Evolutionary conservation across 139 green algal species (phyloP), one percentile per base, ranked within the genome.

Genomic region (Chlorella sp.): DNA sequence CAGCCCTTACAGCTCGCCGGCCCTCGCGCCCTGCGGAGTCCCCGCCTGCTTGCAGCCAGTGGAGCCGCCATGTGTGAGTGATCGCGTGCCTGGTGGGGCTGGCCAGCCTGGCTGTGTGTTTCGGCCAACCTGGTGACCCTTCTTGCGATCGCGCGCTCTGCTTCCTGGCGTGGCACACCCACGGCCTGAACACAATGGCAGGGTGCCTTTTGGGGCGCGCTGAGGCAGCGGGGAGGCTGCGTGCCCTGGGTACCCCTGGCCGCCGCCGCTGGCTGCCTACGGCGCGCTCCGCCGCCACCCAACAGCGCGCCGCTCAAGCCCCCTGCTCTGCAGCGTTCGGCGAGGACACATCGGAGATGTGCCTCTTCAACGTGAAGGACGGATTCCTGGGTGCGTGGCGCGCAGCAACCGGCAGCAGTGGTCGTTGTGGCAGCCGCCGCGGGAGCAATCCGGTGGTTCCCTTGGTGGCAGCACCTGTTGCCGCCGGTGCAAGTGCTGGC

Each of bases 291-390:
- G 71, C 71, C 32, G 71, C 30, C 30, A 11, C n/a, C 9, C 28
- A 57, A 37, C n/a, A 0, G 22, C 40, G 11, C 26, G 79, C 42
- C 79, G 26, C 78, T 40, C 79, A 15, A 18, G 32, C 18, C 37
- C n/a, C n/a, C 1, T 53, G 16, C 34, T 21, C 28, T 79, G 83
- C 84, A 88, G 84, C 84, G 68, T 88, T 88, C 40, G 84, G 84
- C 12, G 84, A 88, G 84, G 84, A 88, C 84, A 93, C 91, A 26
- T 71, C 78, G 12, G 91, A 93, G 86, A 93, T 93, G 91, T 91
- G 83, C 34, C 76, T 93, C 42, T 99, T 98, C 93, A 99, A 99
- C 87, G 96, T 99, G 53, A 99, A 99, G 90, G 96, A 99, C 93
- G 98, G 98, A 18, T 99, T 96, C 87, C 92, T 99, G 60, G 97